Conservation (phyloP, 108 stramenopile species). For the Hondaea fermentalgiana region DNA sequence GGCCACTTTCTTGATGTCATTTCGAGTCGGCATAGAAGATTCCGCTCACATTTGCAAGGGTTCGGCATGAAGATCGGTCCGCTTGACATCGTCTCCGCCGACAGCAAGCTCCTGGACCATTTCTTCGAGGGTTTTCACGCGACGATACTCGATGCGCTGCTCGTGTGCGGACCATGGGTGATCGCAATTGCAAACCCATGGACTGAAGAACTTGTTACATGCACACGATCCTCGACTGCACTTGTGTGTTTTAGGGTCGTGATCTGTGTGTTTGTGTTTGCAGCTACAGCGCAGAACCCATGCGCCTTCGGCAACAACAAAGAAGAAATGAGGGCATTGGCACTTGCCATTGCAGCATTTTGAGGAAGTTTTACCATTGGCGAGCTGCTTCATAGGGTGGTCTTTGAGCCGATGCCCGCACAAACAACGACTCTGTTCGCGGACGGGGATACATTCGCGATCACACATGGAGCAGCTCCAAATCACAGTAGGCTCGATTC, state of each 20-base stretch:
- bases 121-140: neutral
- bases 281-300: neutral
- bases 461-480: neutral
- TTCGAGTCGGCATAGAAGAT: neutral
- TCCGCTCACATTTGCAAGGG: neutral
- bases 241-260: neutral
- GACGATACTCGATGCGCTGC: neutral
- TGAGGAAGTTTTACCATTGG: neutral
- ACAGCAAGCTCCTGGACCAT: neutral
- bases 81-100: slow-evolving; percentile 4
- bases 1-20: neutral
- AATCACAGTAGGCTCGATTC: neutral
- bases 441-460: neutral
- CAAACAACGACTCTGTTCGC: neutral
- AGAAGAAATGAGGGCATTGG: neutral
- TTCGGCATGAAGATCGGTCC: neutral
- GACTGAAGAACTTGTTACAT: neutral
- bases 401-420: slow-evolving; percentile 17
- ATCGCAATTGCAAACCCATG: slow-evolving; percentile 7
- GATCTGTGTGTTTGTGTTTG: slow-evolving; percentile 17
- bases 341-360: neutral
- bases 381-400: neutral
- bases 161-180: neutral
- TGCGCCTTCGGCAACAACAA: neutral
- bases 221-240: neutral